Percentiles rank a stretch among this genome's conserved stretches.
Evolutionary conservation across 163 green algal species (phyloP).

Genomic region (Smithsoniella earleae): DNA sequence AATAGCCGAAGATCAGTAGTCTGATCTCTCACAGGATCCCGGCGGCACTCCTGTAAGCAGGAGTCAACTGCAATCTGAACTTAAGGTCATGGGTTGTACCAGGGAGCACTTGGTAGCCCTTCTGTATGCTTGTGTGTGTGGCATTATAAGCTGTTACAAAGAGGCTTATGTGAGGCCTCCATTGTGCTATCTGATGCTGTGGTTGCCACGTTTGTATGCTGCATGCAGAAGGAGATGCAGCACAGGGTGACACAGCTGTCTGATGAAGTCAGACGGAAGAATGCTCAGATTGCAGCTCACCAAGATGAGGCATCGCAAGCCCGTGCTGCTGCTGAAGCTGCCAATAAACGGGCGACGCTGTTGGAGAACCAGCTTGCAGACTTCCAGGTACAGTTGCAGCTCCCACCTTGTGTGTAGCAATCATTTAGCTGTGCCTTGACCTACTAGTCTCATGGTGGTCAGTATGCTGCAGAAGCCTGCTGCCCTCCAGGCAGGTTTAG

Average conservation of each 20-base stretch:
- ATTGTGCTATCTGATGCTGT: not conserved
- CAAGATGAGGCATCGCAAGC: not conserved
- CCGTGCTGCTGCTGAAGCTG: not conserved
- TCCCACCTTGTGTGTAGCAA: too few species aligned
- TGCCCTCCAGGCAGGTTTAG: too few species aligned
- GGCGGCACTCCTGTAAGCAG: not conserved
- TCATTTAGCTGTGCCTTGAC: too few species aligned
- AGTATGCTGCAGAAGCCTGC: too few species aligned
- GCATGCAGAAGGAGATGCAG: conserved; percentile 32
- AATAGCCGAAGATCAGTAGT: too few species aligned
- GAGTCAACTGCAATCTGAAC: not conserved
- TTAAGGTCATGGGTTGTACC: too few species aligned
- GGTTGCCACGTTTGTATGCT: too few species aligned
- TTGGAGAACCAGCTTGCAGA: not conserved
- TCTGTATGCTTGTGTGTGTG: not conserved
- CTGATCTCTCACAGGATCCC: not conserved
- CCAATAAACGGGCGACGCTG: not conserved
- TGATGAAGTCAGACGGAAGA: conserved; percentile 11
- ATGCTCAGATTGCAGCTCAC: not conserved
- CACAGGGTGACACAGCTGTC: not conserved
- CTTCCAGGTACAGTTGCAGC: not conserved
- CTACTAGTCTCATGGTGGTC: too few species aligned
- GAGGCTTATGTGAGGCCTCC: not conserved
- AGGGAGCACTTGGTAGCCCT: too few species aligned
- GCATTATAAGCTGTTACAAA: too few species aligned